Evolutionary conservation across 495 filamentous ascomycete species (phyloP).

Genomic region (Neurospora pannonica): DNA sequence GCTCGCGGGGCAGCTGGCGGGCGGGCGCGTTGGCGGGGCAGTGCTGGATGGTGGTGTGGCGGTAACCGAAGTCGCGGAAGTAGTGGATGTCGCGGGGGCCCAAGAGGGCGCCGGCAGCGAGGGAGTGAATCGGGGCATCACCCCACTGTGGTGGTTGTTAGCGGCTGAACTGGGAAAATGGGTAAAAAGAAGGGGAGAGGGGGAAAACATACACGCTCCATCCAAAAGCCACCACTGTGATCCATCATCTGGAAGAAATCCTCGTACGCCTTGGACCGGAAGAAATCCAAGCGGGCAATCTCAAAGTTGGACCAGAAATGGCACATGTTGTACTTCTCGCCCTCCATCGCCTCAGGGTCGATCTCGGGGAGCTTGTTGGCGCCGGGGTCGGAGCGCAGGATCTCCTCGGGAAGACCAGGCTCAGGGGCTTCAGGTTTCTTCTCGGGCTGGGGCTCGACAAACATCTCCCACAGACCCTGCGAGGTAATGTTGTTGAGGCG

Average conservation of each 20-base stretch:
- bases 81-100: constrained; percentile 84
- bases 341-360: constrained; percentile 91
- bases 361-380: constrained; percentile 65
- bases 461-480: constrained; percentile 98
- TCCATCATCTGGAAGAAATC: constrained; percentile 99
- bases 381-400: constrained; percentile 66
- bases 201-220: constrained; percentile 68
- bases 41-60: constrained; percentile 98
- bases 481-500: constrained; percentile 83
- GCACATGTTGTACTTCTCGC: constrained; percentile 99
- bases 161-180: background rate
- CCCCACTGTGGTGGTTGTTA: constrained; percentile 64
- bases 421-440: constrained; percentile 47
- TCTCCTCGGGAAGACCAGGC: constrained; percentile 72
- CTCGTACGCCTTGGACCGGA: constrained; percentile 91
- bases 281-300: constrained; percentile 90
- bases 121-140: constrained; percentile 96
- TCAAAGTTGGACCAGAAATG: constrained; percentile 99
- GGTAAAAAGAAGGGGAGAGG: background rate
- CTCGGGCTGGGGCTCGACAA: constrained; percentile 64
- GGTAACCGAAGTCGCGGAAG: constrained; percentile 98
- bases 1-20: constrained; percentile 71
- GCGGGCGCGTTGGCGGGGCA: constrained; percentile 94
- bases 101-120: constrained; percentile 85
- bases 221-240: constrained; percentile 95